These are phyloP conservation scores for Penicillium sp. DNA, from an alignment of 2,329 filamentous ascomycete genomes.

Conservation along the genomic window DNA sequence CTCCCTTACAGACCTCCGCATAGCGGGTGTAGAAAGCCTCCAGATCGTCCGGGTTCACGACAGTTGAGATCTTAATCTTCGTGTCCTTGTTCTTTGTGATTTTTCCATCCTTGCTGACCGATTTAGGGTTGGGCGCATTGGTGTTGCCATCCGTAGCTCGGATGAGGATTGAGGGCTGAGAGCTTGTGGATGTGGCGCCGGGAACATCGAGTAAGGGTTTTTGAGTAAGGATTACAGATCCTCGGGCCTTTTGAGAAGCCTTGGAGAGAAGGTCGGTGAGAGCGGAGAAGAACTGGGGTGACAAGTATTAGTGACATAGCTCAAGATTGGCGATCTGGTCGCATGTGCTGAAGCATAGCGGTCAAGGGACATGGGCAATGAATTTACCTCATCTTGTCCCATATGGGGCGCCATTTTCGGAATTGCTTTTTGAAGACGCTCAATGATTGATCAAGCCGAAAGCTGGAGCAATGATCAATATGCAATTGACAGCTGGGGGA, in stretches of 20 bases:
- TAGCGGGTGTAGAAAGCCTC: constrained; percentile 82
- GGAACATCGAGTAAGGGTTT: constrained; percentile 37
- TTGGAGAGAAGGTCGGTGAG: constrained; percentile 43
- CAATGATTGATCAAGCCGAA: constrained; percentile 4
- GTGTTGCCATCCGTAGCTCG: constrained; percentile 80
- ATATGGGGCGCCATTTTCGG: constrained; percentile 38
- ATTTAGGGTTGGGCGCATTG: constrained; percentile 45
- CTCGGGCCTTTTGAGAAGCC: constrained; percentile 42
- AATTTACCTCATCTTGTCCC: constrained; percentile 45
- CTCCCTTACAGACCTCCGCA: constrained; percentile 85
- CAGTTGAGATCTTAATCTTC: constrained; percentile 76
- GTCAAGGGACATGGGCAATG: not conserved
- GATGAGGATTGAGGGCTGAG: constrained; percentile 74
- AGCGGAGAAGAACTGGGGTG: constrained; percentile 45
- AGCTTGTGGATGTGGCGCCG: constrained; percentile 54
- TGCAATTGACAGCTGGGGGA: constrained; percentile 16
- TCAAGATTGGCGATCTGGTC: constrained; percentile 12
- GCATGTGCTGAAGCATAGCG: constrained; percentile 4
- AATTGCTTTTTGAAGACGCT: not conserved
- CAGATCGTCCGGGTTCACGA: constrained; percentile 74
- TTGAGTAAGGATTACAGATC: constrained; percentile 49
- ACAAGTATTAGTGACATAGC: constrained; percentile 14
- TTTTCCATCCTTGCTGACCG: constrained; percentile 40
- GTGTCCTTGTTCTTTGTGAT: constrained; percentile 49
- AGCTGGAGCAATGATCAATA: constrained; percentile 9